Conservation (phyloP, 2,329 filamentous ascomycete genomes). For the Diaporthe helianthi region DNA sequence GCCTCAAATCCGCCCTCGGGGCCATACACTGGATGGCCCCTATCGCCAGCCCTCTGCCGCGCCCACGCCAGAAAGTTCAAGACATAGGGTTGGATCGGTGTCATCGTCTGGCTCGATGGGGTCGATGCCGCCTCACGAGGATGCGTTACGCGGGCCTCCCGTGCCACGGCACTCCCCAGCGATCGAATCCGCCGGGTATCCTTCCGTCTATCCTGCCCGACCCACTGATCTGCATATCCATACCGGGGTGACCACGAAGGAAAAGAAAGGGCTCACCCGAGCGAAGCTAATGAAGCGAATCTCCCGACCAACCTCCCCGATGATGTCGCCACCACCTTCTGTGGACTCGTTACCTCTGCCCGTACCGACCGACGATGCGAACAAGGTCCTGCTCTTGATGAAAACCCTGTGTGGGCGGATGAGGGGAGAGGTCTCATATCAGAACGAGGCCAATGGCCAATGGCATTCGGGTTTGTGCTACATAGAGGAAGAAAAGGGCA, state of each 20-base stretch:
- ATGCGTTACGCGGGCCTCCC: constrained; percentile 43
- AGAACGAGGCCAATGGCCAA: constrained; percentile 63
- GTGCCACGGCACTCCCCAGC: constrained; percentile 51
- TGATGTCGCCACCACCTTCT: constrained; percentile 60
- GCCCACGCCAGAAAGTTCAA: constrained; percentile 52
- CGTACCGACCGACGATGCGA: constrained; percentile 70
- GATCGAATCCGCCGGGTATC: constrained; percentile 52
- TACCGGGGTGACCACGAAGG: constrained; percentile 45
- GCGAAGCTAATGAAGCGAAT: constrained; percentile 63
- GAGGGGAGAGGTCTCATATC: constrained; percentile 79
- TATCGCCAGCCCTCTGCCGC: constrained; percentile 54
- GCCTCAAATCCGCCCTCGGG: constrained; percentile 57
- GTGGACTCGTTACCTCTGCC: constrained; percentile 67
- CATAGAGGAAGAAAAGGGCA: constrained; percentile 78
- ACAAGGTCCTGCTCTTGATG: constrained; percentile 78
- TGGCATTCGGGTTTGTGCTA: constrained; percentile 79
- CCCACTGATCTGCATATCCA: constrained; percentile 47
- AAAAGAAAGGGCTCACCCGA: constrained; percentile 55
- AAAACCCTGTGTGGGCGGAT: constrained; percentile 79
- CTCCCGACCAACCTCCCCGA: constrained; percentile 64
- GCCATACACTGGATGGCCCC: constrained; percentile 64
- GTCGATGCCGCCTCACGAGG: constrained; percentile 60
- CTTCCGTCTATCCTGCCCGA: constrained; percentile 46
- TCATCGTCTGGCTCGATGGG: constrained; percentile 66
- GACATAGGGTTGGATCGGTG: constrained; percentile 74